Percentiles rank a stretch among this genome's conserved stretches.
Evolutionary conservation across 441 rosid genomes (phyloP).

Genomic region (Biscutella laevigata): DNA sequence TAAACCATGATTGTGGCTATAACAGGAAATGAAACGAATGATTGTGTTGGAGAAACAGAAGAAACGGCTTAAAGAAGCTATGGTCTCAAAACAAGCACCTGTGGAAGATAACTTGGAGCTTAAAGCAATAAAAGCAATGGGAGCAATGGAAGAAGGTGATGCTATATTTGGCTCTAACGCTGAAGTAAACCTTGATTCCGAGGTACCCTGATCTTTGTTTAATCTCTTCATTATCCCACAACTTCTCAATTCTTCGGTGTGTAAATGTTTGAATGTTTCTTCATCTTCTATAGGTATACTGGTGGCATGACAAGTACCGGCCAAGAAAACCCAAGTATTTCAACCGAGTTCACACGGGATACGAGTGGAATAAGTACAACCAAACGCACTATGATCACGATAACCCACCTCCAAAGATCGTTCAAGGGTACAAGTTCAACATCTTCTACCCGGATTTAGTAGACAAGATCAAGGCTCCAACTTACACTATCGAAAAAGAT

Average conservation of each 20-base stretch:
- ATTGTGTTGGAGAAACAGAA: slow-evolving; percentile 65
- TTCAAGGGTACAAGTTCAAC: slow-evolving; percentile 87
- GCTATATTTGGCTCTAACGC: slow-evolving; percentile 84
- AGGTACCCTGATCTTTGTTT: slow-evolving; percentile 30
- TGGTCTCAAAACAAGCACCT: slow-evolving; percentile 60
- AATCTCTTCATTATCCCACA: neutral
- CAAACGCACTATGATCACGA: slow-evolving; percentile 96
- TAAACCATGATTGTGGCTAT: slow-evolving; percentile 4
- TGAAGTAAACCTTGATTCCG: slow-evolving; percentile 85
- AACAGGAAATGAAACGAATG: slow-evolving; percentile 61
- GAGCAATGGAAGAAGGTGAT: slow-evolving; percentile 91
- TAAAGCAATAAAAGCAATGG: slow-evolving; percentile 91
- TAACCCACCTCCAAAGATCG: slow-evolving; percentile 90
- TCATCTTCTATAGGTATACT: slow-evolving; percentile 57
- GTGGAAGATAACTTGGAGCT: slow-evolving; percentile 71
- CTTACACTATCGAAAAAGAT: slow-evolving; percentile 69
- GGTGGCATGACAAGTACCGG: slow-evolving; percentile 99
- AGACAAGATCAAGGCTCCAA: slow-evolving; percentile 81
- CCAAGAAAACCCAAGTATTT: slow-evolving; percentile 91
- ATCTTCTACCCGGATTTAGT: slow-evolving; percentile 93
- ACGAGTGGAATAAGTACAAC: slow-evolving; percentile 93
- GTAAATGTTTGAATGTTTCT: too few species aligned
- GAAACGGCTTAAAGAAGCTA: slow-evolving; percentile 60
- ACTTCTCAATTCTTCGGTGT: neutral
- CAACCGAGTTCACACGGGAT: slow-evolving; percentile 95